phyloP scores from a whole-genome alignment of 1,284 basidiomycete species.

The Phaffia rhodozyma region DNA sequence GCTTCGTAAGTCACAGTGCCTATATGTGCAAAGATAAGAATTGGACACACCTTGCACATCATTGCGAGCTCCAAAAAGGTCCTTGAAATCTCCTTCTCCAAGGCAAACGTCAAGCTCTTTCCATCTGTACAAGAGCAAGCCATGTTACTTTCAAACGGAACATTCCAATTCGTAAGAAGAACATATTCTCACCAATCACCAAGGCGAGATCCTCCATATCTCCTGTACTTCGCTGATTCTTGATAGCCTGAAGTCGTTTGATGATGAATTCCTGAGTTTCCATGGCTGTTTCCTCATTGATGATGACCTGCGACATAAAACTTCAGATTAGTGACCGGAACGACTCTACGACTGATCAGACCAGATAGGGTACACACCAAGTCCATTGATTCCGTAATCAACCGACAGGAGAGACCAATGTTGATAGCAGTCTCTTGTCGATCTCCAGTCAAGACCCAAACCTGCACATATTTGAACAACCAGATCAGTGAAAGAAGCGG shows the following conservation, averaged over 20 bases:
- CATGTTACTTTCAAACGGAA: neutral
- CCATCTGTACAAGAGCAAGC: constrained; percentile 53
- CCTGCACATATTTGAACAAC: constrained; percentile 35
- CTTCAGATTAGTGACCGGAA: neutral
- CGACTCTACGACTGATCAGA: neutral
- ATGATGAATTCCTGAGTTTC: constrained; percentile 81
- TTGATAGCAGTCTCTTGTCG: constrained; percentile 99
- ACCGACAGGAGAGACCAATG: constrained; percentile 89
- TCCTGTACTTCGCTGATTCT: constrained; percentile 77
- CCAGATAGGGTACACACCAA: constrained; percentile 46
- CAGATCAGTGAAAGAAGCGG: neutral
- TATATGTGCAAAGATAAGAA: constrained; percentile 1
- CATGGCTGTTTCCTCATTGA: constrained; percentile 78
- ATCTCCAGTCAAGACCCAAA: constrained; percentile 98
- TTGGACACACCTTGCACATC: constrained; percentile 61
- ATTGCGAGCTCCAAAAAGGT: constrained; percentile 89
- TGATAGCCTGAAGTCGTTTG: constrained; percentile 80
- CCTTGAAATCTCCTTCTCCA: constrained; percentile 84
- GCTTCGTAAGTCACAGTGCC: constrained; percentile 6
- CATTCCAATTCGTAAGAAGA: neutral
- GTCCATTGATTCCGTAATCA: constrained; percentile 98
- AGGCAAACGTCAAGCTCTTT: constrained; percentile 80
- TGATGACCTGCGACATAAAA: constrained; percentile 54
- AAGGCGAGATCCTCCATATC: constrained; percentile 91
- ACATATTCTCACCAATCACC: constrained; percentile 59